Evolutionary conservation across 2,329 filamentous ascomycete genomes (phyloP), one percentile per base, ranked within the genome.

Genomic region (Diaporthe sp.): DNA sequence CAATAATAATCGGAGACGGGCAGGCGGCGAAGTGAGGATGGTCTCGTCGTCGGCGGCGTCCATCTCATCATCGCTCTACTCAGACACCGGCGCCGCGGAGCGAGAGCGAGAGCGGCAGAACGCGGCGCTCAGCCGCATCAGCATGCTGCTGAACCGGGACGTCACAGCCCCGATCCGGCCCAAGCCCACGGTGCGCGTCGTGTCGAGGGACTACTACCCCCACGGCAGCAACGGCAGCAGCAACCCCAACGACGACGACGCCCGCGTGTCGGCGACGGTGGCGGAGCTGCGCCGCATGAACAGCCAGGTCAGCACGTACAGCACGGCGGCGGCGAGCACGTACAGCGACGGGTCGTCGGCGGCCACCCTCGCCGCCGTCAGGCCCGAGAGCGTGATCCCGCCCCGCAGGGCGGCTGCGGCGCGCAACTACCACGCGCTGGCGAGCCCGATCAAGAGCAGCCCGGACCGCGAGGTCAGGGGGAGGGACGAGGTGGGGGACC

Each of bases 221-320:
- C 39, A 28, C 4, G 5, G 31, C 17, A 49, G 17, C 59, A 28
- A 7, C 42, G 19, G 17, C 55, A n/a, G 15, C 70, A 49, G n/a
- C 73, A 55, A 42, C 37, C 31, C 2, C 58, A 75, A 9, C 69
- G 28, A 22, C 4, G 72, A 62, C 17, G 75, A 31, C 22, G 59
- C 42, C 77, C 31, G 67, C 9, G 79, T 88, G 17, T 82, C 85
- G n/a, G 82, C 81, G 76, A 85, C 88, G 3, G 86, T 90, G 42
- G 85, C 86, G 25, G 87, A 90, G 80, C 86, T 91, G 74, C 86
- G 89, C 13, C 85, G 89, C 69, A 91, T 91, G 89, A 91, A 91
- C 82, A 90, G 88, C 81, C 82, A 87, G 72, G 79, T 89, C 59
- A 89, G 86, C 78, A 83, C 85, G 2, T 83, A 85, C 73, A 88